A percentile compares a stretch with the other conserved stretches of the same genome.
Evolutionary conservation across 1,284 basidiomycete genomes (phyloP).

Genomic region (Cutaneotrichosporon mucoides): DNA sequence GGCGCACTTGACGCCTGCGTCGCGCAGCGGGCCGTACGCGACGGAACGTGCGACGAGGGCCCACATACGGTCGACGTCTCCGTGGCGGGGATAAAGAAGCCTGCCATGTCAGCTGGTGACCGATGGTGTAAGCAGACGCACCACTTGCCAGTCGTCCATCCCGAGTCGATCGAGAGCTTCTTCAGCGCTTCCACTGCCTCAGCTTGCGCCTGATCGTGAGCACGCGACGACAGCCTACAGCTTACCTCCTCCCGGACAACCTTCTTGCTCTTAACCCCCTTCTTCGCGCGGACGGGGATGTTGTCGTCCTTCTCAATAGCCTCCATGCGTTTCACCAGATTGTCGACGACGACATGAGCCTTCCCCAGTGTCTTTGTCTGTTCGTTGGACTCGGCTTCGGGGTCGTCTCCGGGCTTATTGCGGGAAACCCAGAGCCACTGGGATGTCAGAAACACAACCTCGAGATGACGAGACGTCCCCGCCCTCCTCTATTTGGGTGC

Average conservation of each 20-base stretch:
- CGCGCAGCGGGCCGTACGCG: slow-evolving; percentile 30
- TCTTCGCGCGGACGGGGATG: slow-evolving; percentile 31
- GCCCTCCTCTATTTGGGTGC: no score
- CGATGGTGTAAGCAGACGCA: slow-evolving; percentile 8
- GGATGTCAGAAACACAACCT: no score
- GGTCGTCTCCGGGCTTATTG: no score
- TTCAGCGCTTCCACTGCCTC: slow-evolving; percentile 11
- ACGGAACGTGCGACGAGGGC: slow-evolving; percentile 28
- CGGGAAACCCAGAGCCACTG: slow-evolving; percentile 30
- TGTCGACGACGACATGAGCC: slow-evolving; percentile 19
- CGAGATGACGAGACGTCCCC: no score
- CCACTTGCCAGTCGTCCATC: slow-evolving; percentile 36
- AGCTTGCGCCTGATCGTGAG: not conserved
- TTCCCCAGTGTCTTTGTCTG: slow-evolving; percentile 13
- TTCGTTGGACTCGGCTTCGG: not conserved
- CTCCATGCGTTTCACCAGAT: slow-evolving; percentile 16
- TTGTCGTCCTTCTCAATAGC: slow-evolving; percentile 28
- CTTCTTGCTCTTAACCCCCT: slow-evolving; percentile 34
- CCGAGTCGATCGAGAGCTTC: slow-evolving; percentile 14
- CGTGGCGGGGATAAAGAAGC: slow-evolving; percentile 26
- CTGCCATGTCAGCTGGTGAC: slow-evolving; percentile 7
- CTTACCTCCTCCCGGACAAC: slow-evolving; percentile 27
- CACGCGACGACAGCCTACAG: no score
- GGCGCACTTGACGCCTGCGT: slow-evolving; percentile 22
- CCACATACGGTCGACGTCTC: slow-evolving; percentile 30